Conservation (phyloP, 176 grass and related monocot species). For the Triticum dicoccoides region DNA sequence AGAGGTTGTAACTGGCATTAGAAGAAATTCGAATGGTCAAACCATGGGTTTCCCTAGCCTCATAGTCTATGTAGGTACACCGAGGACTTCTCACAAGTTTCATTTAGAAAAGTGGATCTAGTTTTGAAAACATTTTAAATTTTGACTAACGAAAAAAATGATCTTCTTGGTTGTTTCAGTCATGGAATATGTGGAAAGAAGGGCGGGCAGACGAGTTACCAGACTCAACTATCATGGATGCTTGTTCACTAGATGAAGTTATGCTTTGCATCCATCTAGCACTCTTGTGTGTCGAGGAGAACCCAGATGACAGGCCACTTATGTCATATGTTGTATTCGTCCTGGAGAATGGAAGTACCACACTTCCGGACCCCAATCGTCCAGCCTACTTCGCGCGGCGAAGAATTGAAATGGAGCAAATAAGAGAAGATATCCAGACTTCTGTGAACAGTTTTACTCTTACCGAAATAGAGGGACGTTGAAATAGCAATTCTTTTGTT, state of each 20-base stretch:
- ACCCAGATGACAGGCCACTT: background rate
- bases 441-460: background rate
- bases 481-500: too few relatives aligned
- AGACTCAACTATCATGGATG: background rate
- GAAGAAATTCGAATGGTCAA: background rate
- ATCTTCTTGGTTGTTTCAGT: background rate
- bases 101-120: too few relatives aligned
- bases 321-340: background rate
- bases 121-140: too few relatives aligned
- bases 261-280: background rate
- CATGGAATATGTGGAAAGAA: background rate
- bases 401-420: background rate
- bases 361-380: background rate
- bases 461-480: too few relatives aligned
- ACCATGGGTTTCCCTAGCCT: background rate
- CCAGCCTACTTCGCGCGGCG: background rate
- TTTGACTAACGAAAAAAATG: background rate
- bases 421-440: background rate
- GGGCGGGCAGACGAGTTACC: too few relatives aligned
- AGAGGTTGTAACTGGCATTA: background rate
- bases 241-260: background rate
- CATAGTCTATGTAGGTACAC: too few relatives aligned
- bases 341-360: background rate
- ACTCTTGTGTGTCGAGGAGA: background rate
- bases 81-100: too few relatives aligned